These are phyloP conservation scores for Dictyostelium brefeldianum DNA, from an alignment of 78 protist genomes.

Conservation along the genomic window DNA sequence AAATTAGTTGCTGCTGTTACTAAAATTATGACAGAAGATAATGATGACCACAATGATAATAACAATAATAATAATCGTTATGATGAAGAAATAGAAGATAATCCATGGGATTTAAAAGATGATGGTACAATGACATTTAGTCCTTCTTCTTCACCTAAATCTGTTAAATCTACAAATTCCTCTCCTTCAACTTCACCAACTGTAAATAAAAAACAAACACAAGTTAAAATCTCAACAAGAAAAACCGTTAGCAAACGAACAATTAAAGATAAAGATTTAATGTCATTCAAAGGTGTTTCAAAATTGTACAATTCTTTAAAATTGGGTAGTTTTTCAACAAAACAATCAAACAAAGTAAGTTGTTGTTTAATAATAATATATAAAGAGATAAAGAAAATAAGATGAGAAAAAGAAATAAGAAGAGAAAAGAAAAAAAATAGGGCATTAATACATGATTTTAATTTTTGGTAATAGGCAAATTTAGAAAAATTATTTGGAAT, in stretches of 20 bases:
- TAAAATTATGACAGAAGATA: no score
- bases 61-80: not conserved
- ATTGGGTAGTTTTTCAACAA: not conserved
- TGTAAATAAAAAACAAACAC: not conserved
- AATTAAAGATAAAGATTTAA: conserved; percentile 8
- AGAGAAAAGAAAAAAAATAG: not conserved
- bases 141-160: not conserved
- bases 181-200: conserved; percentile 12
- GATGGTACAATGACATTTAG: not conserved
- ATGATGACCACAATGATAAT: not conserved
- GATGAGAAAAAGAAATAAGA: not conserved
- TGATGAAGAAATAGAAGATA: not conserved
- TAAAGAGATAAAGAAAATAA: not conserved
- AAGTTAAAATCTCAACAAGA: not conserved
- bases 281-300: not conserved
- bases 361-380: not conserved
- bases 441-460: not conserved
- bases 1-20: no score
- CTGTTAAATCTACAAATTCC: not conserved
- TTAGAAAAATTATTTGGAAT: conserved; percentile 24
- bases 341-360: conserved; percentile 23
- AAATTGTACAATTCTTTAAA: not conserved
- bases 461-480: not conserved
- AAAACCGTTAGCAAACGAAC: not conserved
- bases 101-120: conserved; percentile 2